A percentile compares a stretch with the other conserved stretches of the same genome.
Evolutionary conservation across 2,329 filamentous ascomycete genomes (phyloP).

Genomic region (Domatiomyces catenatus): DNA sequence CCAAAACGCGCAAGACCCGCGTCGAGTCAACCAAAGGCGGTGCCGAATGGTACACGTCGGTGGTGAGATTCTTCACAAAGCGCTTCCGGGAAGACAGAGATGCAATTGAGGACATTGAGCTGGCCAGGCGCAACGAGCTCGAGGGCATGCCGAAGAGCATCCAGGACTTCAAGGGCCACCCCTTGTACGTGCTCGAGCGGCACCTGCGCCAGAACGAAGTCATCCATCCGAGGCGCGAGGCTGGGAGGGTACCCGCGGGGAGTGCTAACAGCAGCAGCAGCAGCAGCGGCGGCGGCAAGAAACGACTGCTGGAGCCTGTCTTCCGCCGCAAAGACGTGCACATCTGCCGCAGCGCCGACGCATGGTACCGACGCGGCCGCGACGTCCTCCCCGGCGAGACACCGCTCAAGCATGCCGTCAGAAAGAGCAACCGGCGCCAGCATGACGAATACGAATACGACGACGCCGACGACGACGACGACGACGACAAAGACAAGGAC

Average conservation of each 20-base stretch:
- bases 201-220: constrained; percentile 76
- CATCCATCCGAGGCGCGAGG: constrained; percentile 53
- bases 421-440: constrained; percentile 22
- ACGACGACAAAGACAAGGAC: constrained; percentile 30
- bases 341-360: constrained; percentile 60
- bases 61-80: constrained; percentile 27
- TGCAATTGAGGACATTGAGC: constrained; percentile 65
- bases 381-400: constrained; percentile 66
- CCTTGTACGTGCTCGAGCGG: constrained; percentile 66
- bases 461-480: constrained; percentile 25
- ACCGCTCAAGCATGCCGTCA: constrained; percentile 59
- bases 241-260: constrained; percentile 63
- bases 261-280: not conserved
- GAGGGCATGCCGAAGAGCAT: constrained; percentile 81
- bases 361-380: constrained; percentile 79
- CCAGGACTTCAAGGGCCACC: constrained; percentile 75
- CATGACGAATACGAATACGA: constrained; percentile 18
- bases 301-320: constrained; percentile 51
- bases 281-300: constrained; percentile 27
- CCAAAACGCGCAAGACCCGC: constrained; percentile 71
- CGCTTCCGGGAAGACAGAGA: constrained; percentile 49
- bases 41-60: constrained; percentile 39
- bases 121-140: constrained; percentile 52
- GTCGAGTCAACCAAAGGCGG: constrained; percentile 52
- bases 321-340: constrained; percentile 73